Evolutionary conservation across 495 filamentous ascomycete genomes (phyloP).

Genomic region (Cetradonia linearis): DNA sequence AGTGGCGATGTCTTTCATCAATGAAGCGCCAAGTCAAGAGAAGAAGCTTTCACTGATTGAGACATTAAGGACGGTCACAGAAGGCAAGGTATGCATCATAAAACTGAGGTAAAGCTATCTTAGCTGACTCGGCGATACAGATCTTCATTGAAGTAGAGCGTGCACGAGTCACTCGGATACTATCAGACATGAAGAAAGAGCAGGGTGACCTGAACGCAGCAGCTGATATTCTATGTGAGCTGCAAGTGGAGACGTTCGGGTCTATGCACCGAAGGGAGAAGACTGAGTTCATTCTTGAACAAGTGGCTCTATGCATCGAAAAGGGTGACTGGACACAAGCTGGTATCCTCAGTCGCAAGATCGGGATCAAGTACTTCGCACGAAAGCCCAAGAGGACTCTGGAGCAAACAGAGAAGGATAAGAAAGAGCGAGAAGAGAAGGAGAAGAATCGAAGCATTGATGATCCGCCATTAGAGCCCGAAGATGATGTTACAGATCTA

Average conservation of each 20-base stretch:
- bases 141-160: conserved; percentile 99
- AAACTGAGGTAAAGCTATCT: background rate
- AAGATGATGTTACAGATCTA: conserved; percentile 89
- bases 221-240: conserved; percentile 86
- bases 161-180: conserved; percentile 84
- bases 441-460: conserved; percentile 60
- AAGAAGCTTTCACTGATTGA: conserved; percentile 89
- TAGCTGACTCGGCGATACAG: conserved; percentile 32
- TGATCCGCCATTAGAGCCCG: conserved; percentile 61
- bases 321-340: conserved; percentile 94
- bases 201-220: conserved; percentile 87
- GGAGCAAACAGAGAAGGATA: conserved; percentile 79
- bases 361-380: conserved; percentile 83
- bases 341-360: conserved; percentile 87
- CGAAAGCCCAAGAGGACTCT: conserved; percentile 80
- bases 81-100: conserved; percentile 66
- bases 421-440: conserved; percentile 71
- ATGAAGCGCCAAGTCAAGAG: conserved; percentile 67
- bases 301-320: conserved; percentile 91
- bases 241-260: conserved; percentile 97
- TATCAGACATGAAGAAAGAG: conserved; percentile 92
- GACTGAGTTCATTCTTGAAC: conserved; percentile 94
- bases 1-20: conserved; percentile 83
- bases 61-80: conserved; percentile 88
- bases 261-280: conserved; percentile 97